Evolutionary conservation across 345 rosid genomes (phyloP).

Genomic region (Gossypium stocksii): DNA sequence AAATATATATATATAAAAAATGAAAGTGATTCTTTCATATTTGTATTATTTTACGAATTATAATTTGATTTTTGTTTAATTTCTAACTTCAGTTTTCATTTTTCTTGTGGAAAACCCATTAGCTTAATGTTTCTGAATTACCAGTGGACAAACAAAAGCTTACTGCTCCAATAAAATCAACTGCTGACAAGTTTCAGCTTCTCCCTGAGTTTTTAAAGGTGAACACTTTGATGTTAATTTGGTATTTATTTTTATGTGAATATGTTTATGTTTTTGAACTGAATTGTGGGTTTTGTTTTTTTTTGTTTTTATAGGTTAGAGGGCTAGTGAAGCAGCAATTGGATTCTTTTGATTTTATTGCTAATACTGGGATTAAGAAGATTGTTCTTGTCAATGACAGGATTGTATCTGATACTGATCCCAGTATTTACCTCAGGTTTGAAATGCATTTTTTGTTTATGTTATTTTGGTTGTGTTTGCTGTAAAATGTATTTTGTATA

Average conservation of each 20-base stretch:
- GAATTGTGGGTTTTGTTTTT: background rate
- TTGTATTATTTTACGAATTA: too few relatives aligned
- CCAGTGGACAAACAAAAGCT: constrained; percentile 38
- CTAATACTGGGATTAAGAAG: constrained; percentile 70
- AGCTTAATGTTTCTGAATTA: background rate
- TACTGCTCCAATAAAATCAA: constrained; percentile 43
- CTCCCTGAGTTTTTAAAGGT: constrained; percentile 73
- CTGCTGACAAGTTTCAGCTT: constrained; percentile 55
- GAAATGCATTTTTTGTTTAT: background rate
- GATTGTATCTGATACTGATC: constrained; percentile 44
- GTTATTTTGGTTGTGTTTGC: background rate
- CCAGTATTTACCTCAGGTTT: constrained; percentile 58
- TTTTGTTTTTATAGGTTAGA: constrained; percentile 39
- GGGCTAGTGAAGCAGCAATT: constrained; percentile 93
- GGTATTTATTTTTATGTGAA: background rate
- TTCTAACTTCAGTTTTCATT: too few relatives aligned
- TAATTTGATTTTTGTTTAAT: too few relatives aligned
- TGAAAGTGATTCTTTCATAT: too few relatives aligned
- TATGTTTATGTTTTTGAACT: background rate
- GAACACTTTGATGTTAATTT: background rate
- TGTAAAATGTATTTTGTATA: background rate
- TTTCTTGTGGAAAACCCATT: background rate
- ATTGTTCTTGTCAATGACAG: constrained; percentile 72
- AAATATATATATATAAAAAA: too few relatives aligned
- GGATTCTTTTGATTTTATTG: constrained; percentile 81